A percentile compares a stretch with the other conserved stretches of the same genome.
phyloP scores from a whole-genome alignment of 768 basidiomycete genomes.

The Russula compacta region DNA sequence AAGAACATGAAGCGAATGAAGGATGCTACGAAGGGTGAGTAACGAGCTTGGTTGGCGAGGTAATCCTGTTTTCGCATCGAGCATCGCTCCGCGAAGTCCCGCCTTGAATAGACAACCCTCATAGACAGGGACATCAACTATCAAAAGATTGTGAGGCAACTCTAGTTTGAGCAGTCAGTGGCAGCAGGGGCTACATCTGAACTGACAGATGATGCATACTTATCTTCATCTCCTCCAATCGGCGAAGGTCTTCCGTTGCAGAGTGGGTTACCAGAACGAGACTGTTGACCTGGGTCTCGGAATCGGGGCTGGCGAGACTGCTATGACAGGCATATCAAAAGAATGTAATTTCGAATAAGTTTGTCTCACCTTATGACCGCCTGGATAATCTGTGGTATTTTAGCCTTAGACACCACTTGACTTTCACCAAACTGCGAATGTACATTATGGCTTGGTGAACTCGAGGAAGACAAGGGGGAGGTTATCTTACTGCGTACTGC shows the following conservation, averaged over 20 bases:
- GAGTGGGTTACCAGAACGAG: conserved; percentile 67
- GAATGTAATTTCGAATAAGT: neutral
- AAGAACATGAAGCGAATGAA: conserved; percentile 48
- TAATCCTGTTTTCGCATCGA: conserved; percentile 47
- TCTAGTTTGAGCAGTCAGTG: conserved; percentile 32
- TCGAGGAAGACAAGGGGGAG: neutral
- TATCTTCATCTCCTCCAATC: conserved; percentile 72
- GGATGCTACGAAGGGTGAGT: conserved; percentile 53
- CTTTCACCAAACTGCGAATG: conserved; percentile 63
- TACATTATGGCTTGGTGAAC: conserved; percentile 3
- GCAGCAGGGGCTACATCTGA: neutral
- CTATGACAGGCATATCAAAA: conserved; percentile 30
- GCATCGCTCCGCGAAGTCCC: conserved; percentile 53
- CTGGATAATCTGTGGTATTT: conserved; percentile 62
- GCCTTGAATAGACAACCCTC: conserved; percentile 53
- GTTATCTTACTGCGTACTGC: conserved; percentile 54
- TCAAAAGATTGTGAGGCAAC: conserved; percentile 62
- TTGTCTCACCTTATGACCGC: conserved; percentile 54
- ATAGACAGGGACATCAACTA: conserved; percentile 54
- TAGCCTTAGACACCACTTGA: conserved; percentile 56
- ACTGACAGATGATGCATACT: conserved; percentile 38
- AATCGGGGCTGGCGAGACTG: conserved; percentile 67
- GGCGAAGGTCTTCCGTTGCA: conserved; percentile 44
- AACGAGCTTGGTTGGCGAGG: conserved; percentile 42
- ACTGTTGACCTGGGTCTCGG: conserved; percentile 58